Conservation (phyloP, 2,329 filamentous ascomycete genomes). For the Exophiala alcalophila region DNA sequence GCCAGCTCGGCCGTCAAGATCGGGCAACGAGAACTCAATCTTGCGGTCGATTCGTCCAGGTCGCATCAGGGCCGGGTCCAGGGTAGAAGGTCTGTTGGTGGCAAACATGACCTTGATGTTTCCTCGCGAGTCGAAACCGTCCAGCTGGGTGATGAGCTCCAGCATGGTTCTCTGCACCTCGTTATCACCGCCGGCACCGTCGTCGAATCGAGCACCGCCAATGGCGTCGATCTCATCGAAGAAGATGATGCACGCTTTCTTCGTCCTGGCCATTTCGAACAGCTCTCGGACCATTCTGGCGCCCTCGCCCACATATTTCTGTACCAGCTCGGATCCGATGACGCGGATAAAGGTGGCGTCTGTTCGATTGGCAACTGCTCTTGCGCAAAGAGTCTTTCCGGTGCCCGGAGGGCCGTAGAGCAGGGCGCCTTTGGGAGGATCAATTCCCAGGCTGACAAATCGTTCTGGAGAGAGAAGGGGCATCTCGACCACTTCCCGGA, state of each 20-base stretch:
- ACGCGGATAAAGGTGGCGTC: slow-evolving; percentile 98
- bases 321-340: slow-evolving; percentile 94
- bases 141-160: slow-evolving; percentile 93
- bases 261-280: slow-evolving; percentile 98
- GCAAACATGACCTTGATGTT: slow-evolving; percentile 99
- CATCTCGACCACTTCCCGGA: slow-evolving; percentile 98
- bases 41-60: slow-evolving; percentile 97
- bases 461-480: slow-evolving; percentile 92
- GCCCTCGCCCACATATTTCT: slow-evolving; percentile 98
- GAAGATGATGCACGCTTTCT: slow-evolving; percentile 99
- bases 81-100: slow-evolving; percentile 90
- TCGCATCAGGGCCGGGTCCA: slow-evolving; percentile 96
- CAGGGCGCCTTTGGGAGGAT: slow-evolving; percentile 94
- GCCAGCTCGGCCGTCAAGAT: slow-evolving; percentile 95
- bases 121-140: slow-evolving; percentile 92
- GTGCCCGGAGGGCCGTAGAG: slow-evolving; percentile 96
- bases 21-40: slow-evolving; percentile 96
- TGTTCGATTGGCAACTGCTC: slow-evolving; percentile 95
- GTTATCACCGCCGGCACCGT: slow-evolving; percentile 94
- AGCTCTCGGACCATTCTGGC: slow-evolving; percentile 97
- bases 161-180: slow-evolving; percentile 98
- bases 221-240: slow-evolving; percentile 98
- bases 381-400: slow-evolving; percentile 96
- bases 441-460: slow-evolving; percentile 98
- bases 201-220: slow-evolving; percentile 92